These are phyloP conservation scores for Mycena floridula DNA, from an alignment of 768 basidiomycete genomes.

Conservation along the genomic window DNA sequence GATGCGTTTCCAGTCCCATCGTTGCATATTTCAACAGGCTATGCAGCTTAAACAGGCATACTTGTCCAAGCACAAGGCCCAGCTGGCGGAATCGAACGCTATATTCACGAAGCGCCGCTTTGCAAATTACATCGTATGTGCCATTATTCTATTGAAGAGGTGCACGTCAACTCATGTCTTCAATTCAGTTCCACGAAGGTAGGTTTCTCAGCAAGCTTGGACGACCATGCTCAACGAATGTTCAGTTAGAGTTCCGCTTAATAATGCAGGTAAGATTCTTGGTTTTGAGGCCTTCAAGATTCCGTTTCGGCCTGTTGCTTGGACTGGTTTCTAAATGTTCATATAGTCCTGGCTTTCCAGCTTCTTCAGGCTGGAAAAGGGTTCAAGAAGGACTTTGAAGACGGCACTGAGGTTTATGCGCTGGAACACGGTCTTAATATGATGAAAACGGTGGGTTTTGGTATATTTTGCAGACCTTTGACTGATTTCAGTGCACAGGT, in stretches of 20 bases:
- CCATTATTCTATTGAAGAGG: background rate
- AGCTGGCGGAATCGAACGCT: conserved; percentile 28
- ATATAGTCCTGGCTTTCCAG: conserved; percentile 33
- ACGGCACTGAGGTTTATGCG: conserved; percentile 36
- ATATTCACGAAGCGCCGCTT: conserved; percentile 30
- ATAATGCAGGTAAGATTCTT: conserved; percentile 30
- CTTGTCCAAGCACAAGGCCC: conserved; percentile 24
- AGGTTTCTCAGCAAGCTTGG: no score
- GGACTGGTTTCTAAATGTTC: no score
- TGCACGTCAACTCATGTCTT: background rate
- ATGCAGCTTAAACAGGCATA: conserved; percentile 16
- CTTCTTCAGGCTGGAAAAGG: conserved; percentile 34
- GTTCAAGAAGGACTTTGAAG: conserved; percentile 19
- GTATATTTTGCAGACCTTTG: no score
- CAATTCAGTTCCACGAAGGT: no score
- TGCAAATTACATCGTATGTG: conserved; percentile 31
- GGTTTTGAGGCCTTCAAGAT: background rate
- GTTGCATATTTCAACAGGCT: conserved; percentile 35
- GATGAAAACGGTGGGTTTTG: conserved; percentile 22
- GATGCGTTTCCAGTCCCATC: conserved; percentile 13
- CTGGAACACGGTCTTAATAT: conserved; percentile 28
- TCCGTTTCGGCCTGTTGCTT: no score
- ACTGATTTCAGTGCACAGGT: no score
- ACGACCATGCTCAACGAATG: no score
- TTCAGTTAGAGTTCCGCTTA: conserved; percentile 47